Percentiles rank a stretch among this genome's conserved stretches.
Evolutionary conservation across 495 filamentous ascomycete genomes (phyloP).

Genomic region (Hyphodiscus hymeniophilus): DNA sequence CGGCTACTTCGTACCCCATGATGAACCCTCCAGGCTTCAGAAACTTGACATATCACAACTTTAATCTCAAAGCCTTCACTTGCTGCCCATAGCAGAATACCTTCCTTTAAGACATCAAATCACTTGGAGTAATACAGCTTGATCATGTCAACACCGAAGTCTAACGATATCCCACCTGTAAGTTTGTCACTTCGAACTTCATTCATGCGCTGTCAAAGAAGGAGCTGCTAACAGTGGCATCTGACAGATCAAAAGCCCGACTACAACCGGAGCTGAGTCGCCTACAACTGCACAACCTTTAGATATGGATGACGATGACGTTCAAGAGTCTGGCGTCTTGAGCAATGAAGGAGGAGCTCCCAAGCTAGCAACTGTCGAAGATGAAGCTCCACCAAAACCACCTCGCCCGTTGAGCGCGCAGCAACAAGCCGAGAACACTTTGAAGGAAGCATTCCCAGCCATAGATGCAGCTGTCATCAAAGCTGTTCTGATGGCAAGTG

Average conservation of each 20-base stretch:
- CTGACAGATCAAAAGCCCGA: conserved; percentile 14
- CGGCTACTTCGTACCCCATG: too few relatives aligned
- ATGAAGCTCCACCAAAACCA: conserved; percentile 69
- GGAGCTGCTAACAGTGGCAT: conserved; percentile 1
- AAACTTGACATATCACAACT: too few relatives aligned
- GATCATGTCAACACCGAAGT: conserved; percentile 15
- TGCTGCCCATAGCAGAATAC: too few relatives aligned
- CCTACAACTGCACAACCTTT: conserved; percentile 75
- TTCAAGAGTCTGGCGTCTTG: conserved; percentile 49
- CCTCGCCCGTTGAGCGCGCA: conserved; percentile 75
- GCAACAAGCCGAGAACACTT: conserved; percentile 76
- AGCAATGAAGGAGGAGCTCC: conserved; percentile 30
- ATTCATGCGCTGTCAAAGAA: conserved; percentile 11
- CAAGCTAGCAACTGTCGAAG: conserved; percentile 30
- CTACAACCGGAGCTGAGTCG: conserved; percentile 56
- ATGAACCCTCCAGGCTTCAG: too few relatives aligned
- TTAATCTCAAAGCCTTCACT: too few relatives aligned
- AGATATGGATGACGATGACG: conserved; percentile 80
- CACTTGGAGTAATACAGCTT: too few relatives aligned
- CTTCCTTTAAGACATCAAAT: too few relatives aligned
- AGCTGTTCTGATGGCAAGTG: conserved; percentile 79
- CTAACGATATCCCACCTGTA: conserved; percentile 20
- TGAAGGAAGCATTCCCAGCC: conserved; percentile 87
- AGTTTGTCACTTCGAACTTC: conserved; percentile 3
- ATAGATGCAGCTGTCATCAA: conserved; percentile 78